These are phyloP conservation scores for Corymbia calophylla DNA, from an alignment of 441 rosid species.

Conservation along the genomic window DNA sequence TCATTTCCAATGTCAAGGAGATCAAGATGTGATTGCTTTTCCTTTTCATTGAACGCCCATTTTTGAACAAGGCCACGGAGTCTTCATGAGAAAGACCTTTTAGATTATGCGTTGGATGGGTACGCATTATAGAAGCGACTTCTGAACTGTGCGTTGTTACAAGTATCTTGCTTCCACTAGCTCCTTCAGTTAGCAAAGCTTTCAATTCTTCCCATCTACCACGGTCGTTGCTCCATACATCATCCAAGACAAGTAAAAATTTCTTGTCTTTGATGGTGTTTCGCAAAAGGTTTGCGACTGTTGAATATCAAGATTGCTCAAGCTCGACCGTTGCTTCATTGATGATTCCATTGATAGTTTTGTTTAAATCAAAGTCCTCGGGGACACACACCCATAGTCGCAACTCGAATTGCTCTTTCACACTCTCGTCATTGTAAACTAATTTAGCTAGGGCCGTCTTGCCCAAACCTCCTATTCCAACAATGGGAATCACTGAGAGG, in stretches of 20 bases:
- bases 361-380: accelerated
- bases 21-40: not conserved
- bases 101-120: not conserved
- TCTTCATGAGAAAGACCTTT: not conserved
- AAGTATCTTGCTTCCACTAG: not conserved
- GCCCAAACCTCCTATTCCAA: not conserved
- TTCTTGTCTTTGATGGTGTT: not conserved
- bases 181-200: not conserved
- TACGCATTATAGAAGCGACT: not conserved
- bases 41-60: not conserved
- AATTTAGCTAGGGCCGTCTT: not conserved
- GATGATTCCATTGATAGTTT: accelerated
- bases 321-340: accelerated
- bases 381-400: not conserved
- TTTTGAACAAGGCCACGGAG: not conserved
- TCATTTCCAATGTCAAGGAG: not conserved
- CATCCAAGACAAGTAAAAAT: not conserved
- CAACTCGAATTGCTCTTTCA: accelerated
- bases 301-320: not conserved
- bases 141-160: not conserved
- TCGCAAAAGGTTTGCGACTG: accelerated
- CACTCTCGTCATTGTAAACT: accelerated
- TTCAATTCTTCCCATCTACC: not conserved
- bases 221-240: not conserved
- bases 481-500: not conserved